phyloP scores from a whole-genome alignment of 2,329 filamentous ascomycete species.

The Microsporum audouinii region DNA sequence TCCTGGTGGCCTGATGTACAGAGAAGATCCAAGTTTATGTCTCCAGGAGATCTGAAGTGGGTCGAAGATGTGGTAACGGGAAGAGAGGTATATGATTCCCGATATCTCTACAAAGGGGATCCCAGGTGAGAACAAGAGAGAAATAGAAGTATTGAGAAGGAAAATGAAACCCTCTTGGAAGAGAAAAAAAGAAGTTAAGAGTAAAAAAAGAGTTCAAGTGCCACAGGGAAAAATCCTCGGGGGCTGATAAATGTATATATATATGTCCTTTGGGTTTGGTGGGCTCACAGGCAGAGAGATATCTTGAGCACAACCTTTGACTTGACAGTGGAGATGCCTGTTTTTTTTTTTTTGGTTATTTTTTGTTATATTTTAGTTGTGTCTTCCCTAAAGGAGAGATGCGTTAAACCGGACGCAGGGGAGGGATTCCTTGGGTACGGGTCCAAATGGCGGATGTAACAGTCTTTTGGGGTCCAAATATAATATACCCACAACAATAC shows the following conservation, averaged over 20 bases:
- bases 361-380: not conserved
- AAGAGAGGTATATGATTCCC: not conserved
- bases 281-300: not conserved
- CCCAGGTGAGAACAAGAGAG: not conserved
- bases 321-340: not conserved
- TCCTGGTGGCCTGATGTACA: not conserved
- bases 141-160: constrained; percentile 13
- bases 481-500: constrained; percentile 4
- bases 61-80: not conserved
- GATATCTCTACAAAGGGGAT: not conserved
- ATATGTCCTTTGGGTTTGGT: not conserved
- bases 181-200: not conserved
- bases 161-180: constrained; percentile 8
- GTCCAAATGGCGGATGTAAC: constrained; percentile 3
- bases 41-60: not conserved
- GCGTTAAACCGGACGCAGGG: not conserved
- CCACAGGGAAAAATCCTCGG: not conserved
- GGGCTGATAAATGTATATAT: not conserved
- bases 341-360: not conserved
- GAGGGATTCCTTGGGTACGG: not conserved
- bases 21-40: not conserved
- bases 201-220: not conserved
- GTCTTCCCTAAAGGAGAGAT: not conserved
- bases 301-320: not conserved
- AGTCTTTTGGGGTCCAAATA: constrained; percentile 2